Evolutionary conservation across 108 stramenopile genomes (phyloP).

Genomic region (Chaetoceros muelleri): DNA sequence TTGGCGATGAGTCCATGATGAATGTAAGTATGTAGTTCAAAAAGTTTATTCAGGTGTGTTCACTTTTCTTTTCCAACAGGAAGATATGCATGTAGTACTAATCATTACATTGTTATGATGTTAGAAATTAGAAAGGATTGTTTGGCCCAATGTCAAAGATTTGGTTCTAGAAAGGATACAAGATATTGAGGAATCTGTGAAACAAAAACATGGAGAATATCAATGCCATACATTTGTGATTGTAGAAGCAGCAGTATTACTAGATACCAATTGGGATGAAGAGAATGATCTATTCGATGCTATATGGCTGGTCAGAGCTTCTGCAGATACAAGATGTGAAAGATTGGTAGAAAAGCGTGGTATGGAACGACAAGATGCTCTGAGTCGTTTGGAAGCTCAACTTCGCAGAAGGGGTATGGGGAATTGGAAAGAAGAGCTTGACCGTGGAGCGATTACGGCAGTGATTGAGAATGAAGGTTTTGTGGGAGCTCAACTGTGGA

Average conservation of each 20-base stretch:
- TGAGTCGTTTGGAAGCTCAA: conserved; percentile 55
- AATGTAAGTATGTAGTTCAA: conserved; percentile 25
- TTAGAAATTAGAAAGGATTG: conserved; percentile 56
- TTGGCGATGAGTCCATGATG: conserved; percentile 48
- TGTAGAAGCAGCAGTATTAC: conserved; percentile 68
- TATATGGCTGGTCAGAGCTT: conserved; percentile 57
- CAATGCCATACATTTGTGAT: conserved; percentile 29
- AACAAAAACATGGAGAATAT: conserved; percentile 3
- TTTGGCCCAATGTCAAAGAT: conserved; percentile 70
- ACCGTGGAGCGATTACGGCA: conserved; percentile 37
- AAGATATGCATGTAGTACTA: not conserved
- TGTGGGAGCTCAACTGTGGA: conserved; percentile 2
- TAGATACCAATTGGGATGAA: conserved; percentile 76
- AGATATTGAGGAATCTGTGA: conserved; percentile 16
- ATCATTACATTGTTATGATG: not conserved
- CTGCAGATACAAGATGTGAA: conserved; percentile 29
- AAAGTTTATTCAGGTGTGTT: too few species aligned
- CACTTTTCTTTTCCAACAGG: too few species aligned
- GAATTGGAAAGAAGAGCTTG: conserved; percentile 32
- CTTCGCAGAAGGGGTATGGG: conserved; percentile 47
- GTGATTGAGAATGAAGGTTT: conserved; percentile 58
- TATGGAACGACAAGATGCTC: conserved; percentile 44
- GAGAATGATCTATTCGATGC: conserved; percentile 57
- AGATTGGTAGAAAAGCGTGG: conserved; percentile 49
- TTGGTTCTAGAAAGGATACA: conserved; percentile 38